Percentiles rank a stretch among this genome's conserved stretches.
Conservation (phyloP, 2,329 filamentous ascomycete genomes). For the Dendrostoma leiphaemia region DNA sequence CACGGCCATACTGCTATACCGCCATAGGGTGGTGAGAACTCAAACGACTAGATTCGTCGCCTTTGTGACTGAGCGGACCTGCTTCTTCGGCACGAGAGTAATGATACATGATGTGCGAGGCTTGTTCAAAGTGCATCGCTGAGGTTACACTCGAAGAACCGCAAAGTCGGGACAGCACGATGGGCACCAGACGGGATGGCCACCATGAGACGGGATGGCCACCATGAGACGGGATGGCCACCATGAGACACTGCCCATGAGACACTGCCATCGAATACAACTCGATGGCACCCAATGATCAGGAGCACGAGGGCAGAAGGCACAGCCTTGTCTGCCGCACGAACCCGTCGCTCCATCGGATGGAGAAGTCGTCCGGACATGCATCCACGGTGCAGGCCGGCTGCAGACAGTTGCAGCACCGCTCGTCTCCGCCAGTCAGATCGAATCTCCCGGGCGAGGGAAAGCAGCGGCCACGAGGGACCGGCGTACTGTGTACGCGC, state of each 20-base stretch:
- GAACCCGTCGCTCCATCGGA: not conserved
- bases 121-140: not conserved
- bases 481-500: not conserved
- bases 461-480: constrained; percentile 3
- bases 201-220: not conserved
- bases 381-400: constrained; percentile 1
- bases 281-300: not conserved
- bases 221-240: not conserved
- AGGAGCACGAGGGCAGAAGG: not conserved
- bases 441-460: not conserved
- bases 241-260: too few species aligned
- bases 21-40: too few species aligned
- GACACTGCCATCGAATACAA: not conserved
- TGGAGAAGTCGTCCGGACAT: not conserved
- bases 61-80: not conserved
- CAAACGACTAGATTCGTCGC: too few species aligned
- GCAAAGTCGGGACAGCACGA: constrained; percentile 4
- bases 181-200: not conserved
- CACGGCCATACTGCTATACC: too few species aligned
- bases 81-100: not conserved
- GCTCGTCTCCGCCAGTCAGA: not conserved
- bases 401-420: not conserved
- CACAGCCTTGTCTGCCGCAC: not conserved
- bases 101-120: not conserved
- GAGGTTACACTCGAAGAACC: constrained; percentile 8